A percentile compares a stretch with the other conserved stretches of the same genome.
Conservation (phyloP, 148 eudicot genomes). For the Rhododendron kiyosumense region DNA sequence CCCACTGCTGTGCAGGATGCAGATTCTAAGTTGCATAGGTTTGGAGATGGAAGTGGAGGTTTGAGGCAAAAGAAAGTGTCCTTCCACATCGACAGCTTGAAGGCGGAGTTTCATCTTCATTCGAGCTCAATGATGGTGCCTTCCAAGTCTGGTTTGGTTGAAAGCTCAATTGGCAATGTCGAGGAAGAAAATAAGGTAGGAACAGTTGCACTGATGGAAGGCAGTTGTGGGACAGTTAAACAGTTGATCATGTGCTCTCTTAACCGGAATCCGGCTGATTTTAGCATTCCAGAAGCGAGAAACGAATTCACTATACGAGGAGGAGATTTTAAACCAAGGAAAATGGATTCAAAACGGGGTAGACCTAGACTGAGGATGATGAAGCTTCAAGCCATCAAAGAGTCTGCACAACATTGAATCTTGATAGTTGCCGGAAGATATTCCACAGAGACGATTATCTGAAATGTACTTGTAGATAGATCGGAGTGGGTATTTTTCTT, state of each 20-base stretch:
- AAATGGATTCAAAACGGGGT: slow-evolving; percentile 3
- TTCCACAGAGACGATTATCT: background rate
- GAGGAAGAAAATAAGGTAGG: background rate
- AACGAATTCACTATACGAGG: slow-evolving; percentile 13
- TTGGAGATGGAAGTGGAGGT: slow-evolving; percentile 5
- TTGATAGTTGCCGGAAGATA: background rate
- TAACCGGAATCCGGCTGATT: slow-evolving; percentile 23
- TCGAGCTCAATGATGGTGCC: background rate
- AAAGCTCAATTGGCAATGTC: background rate
- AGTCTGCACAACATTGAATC: slow-evolving; percentile 9
- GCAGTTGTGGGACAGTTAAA: background rate
- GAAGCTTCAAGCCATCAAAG: slow-evolving; percentile 5
- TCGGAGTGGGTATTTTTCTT: too few species aligned
- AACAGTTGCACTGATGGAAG: background rate
- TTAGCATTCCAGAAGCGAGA: slow-evolving; percentile 13
- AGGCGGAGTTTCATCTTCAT: background rate
- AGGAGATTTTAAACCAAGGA: background rate
- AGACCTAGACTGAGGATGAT: slow-evolving; percentile 14
- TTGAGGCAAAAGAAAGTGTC: slow-evolving; percentile 2
- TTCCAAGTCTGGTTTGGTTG: slow-evolving; percentile 3
- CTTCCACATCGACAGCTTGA: background rate
- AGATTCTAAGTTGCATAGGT: background rate
- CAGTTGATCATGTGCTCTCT: slow-evolving; percentile 5
- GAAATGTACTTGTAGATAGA: background rate
- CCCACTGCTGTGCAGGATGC: background rate